phyloP scores from a whole-genome alignment of 768 basidiomycete species.

The Xanthoconium stramineum region DNA sequence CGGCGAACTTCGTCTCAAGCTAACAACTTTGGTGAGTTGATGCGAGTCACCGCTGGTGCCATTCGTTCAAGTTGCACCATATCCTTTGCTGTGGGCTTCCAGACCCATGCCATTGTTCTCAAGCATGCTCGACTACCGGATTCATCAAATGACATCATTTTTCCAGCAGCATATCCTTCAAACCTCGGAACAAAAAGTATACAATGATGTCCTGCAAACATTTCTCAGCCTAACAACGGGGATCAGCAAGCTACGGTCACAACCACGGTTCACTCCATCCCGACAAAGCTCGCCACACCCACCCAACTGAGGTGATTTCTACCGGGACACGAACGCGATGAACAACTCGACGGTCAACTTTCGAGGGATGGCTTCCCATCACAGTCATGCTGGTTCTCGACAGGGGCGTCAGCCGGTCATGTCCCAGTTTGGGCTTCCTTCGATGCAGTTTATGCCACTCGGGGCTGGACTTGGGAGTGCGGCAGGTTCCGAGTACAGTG shows the following conservation, averaged over 20 bases:
- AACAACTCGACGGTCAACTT: slow-evolving; percentile 62
- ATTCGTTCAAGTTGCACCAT: no score
- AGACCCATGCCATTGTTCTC: no score
- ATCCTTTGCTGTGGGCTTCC: no score
- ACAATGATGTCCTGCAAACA: no score
- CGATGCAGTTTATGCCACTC: slow-evolving; percentile 71
- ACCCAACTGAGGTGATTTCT: slow-evolving; percentile 82
- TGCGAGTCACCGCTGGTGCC: no score
- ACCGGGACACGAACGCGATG: slow-evolving; percentile 76
- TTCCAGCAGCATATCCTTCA: no score
- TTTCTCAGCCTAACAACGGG: no score
- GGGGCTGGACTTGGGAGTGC: slow-evolving; percentile 61
- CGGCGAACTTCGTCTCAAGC: no score
- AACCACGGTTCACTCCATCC: slow-evolving; percentile 51
- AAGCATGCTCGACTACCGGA: no score
- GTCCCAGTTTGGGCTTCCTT: slow-evolving; percentile 53
- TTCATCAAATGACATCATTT: no score
- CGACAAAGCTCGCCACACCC: slow-evolving; percentile 65
- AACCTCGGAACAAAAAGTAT: no score
- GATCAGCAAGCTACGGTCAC: slow-evolving; percentile 61
- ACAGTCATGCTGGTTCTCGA: slow-evolving; percentile 45
- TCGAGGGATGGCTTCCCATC: slow-evolving; percentile 40
- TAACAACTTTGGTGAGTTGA: no score
- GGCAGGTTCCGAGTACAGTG: slow-evolving; percentile 71
- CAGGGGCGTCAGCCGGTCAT: slow-evolving; percentile 41